phyloP scores from a whole-genome alignment of 139 green algal species.

The Micractinium sp. region DNA sequence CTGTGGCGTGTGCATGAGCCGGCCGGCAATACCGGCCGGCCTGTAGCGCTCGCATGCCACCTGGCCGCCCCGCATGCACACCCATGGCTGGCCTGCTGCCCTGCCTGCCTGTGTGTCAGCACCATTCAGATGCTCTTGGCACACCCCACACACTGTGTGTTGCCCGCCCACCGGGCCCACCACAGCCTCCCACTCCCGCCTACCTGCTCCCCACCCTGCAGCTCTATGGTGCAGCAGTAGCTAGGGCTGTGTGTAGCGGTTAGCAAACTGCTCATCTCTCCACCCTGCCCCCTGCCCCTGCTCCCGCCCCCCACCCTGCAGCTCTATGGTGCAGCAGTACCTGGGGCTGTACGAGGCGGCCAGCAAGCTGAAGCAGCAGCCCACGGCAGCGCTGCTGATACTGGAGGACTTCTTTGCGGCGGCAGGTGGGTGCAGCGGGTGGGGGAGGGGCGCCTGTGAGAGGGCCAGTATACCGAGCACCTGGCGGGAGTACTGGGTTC shows the following conservation, averaged over 20 bases:
- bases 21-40: too few relatives aligned
- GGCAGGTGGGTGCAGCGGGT: not conserved
- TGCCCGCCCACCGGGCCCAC: too few relatives aligned
- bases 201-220: not conserved
- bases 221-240: constrained; percentile 4
- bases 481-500: too few relatives aligned
- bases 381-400: not conserved
- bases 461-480: too few relatives aligned
- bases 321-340: constrained; percentile 7
- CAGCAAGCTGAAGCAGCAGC: constrained; percentile 3
- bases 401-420: not conserved
- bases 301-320: not conserved
- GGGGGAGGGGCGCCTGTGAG: too few relatives aligned
- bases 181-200: not conserved
- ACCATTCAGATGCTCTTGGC: not conserved
- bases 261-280: not conserved
- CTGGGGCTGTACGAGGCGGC: constrained; percentile 1
- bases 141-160: too few relatives aligned
- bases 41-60: too few relatives aligned
- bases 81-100: not conserved
- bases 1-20: too few relatives aligned
- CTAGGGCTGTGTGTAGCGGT: not conserved
- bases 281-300: not conserved
- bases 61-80: too few relatives aligned
- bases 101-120: not conserved